Conservation (phyloP, 1,284 basidiomycete species). For the Kwoniella shivajii region DNA sequence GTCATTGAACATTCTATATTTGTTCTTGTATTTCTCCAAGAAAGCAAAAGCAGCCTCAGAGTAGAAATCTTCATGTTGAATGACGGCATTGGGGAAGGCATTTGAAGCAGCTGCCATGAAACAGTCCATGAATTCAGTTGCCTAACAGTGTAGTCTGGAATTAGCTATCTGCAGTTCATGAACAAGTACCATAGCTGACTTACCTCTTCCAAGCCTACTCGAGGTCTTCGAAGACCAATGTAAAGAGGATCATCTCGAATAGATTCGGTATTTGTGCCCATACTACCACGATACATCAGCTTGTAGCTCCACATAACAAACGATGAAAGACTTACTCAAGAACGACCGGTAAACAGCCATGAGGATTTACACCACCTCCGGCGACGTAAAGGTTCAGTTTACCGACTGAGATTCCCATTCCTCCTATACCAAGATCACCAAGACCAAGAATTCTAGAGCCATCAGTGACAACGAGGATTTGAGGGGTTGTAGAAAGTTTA, state of each 20-base stretch:
- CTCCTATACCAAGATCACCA: slow-evolving; percentile 72
- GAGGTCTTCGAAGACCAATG: slow-evolving; percentile 75
- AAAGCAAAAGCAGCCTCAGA: slow-evolving; percentile 84
- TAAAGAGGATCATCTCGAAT: slow-evolving; percentile 87
- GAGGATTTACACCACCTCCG: slow-evolving; percentile 77
- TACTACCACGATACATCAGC: slow-evolving; percentile 58
- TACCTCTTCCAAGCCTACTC: slow-evolving; percentile 68
- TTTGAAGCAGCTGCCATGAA: slow-evolving; percentile 80
- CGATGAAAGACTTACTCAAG: slow-evolving; percentile 53
- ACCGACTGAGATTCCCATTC: slow-evolving; percentile 88
- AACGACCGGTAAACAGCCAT: slow-evolving; percentile 81
- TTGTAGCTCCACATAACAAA: not conserved
- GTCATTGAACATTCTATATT: slow-evolving; percentile 86
- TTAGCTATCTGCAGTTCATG: not conserved
- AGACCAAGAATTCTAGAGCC: slow-evolving; percentile 91
- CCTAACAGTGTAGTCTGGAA: slow-evolving; percentile 12
- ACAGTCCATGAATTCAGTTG: slow-evolving; percentile 81
- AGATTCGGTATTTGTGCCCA: slow-evolving; percentile 83
- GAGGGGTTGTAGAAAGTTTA: slow-evolving; percentile 67
- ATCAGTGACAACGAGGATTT: slow-evolving; percentile 85
- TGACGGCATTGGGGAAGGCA: slow-evolving; percentile 74
- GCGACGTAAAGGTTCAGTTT: slow-evolving; percentile 91
- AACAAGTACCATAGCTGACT: slow-evolving; percentile 29
- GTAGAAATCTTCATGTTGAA: slow-evolving; percentile 92
- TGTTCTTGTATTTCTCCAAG: slow-evolving; percentile 70